Base-by-base conservation (phyloP, 768 basidiomycete genomes). In the Omphalotus guepiniiformis region DNA sequence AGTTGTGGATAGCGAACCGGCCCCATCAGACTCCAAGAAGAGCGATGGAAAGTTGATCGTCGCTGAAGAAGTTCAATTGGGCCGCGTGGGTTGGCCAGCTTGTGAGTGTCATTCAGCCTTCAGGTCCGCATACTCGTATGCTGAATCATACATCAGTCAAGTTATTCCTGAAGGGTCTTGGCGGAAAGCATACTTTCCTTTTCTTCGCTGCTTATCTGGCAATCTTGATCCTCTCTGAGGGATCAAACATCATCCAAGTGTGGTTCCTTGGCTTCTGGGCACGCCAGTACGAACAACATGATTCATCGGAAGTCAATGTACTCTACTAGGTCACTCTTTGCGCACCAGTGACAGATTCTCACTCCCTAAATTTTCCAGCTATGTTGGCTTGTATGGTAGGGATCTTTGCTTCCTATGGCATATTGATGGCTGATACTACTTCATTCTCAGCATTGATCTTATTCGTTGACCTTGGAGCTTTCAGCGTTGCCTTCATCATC, bases 31-130 rank as follows among this genome's bases (percentile, higher is more conserved):
- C 22, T 37, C 40, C n/a, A 55, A 53, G 12, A 63, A 64, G 37
- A 55, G 58, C n/a, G 71, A 72, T 38, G 81, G 82, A 2, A 82
- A 83, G 56, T 68, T 86, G n/a, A 74, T 85, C 38, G 62, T 82
- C 6, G 75, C 74, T 0, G 85, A 87, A 57, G 85, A 87, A 56
- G 71, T 84, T 37, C 73, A 68, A 5, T 69, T 74, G 42, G 83
- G 83, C 0, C 78, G 77, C 49, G 74, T 85, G 23, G 74, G 76
- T 38, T 79, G 76, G 73, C 48, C 65, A 29, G 66, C 76, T 34
- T 52, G 72, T 63, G 60, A 49, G 67, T 63, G 53, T 45, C 48
- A 37, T 27, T 7, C n/a, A 2, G 37, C 12, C 25, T 4, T 1
- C 28, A 18, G 23, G 29, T 19, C 25, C 18, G 16, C 39, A 13